Percentiles rank a stretch among this genome's conserved stretches.
Conservation (phyloP, 176 grass and related monocot species). For the Oropetium thomaeum region DNA sequence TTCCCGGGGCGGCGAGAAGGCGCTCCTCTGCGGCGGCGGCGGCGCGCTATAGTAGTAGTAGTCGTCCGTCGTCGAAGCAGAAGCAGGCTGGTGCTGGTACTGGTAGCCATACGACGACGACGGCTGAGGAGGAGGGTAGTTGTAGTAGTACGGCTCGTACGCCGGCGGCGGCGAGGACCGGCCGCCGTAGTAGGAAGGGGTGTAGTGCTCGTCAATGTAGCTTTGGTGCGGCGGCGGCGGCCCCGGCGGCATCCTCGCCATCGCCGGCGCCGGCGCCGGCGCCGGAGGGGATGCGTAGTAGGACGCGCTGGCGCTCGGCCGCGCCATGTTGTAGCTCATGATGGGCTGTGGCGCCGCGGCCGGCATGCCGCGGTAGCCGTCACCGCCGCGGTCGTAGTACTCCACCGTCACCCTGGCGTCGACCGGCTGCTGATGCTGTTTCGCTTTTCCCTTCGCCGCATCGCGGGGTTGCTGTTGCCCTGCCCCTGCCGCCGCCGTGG, state of each 20-base stretch:
- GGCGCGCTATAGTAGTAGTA: slow-evolving; percentile 55
- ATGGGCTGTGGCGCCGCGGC: slow-evolving; percentile 25
- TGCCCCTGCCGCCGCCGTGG: background rate
- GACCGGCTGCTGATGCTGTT: slow-evolving; percentile 15
- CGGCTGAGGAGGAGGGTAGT: slow-evolving; percentile 25
- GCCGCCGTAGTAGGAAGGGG: slow-evolving; percentile 31
- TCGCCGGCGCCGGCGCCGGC: background rate
- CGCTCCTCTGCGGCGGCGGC: slow-evolving; percentile 33
- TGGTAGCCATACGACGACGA: slow-evolving; percentile 32
- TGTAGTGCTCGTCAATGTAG: slow-evolving; percentile 46
- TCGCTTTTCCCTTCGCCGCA: slow-evolving; percentile 12
- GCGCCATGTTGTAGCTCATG: slow-evolving; percentile 57
- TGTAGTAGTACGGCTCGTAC: slow-evolving; percentile 47
- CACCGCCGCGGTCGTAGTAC: slow-evolving; percentile 9
- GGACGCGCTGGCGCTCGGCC: slow-evolving; percentile 45
- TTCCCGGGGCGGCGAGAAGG: slow-evolving; percentile 41
- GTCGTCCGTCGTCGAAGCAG: slow-evolving; percentile 23
- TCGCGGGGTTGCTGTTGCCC: background rate
- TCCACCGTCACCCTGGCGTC: slow-evolving; percentile 42
- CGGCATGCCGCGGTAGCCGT: slow-evolving; percentile 12
- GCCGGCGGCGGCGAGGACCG: slow-evolving; percentile 23
- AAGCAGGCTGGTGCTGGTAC: slow-evolving; percentile 3
- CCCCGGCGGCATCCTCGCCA: background rate
- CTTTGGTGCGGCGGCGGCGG: slow-evolving; percentile 34
- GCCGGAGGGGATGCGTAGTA: slow-evolving; percentile 49